phyloP scores from a whole-genome alignment of 1,284 basidiomycete species.

The Apiotrichum veenhuisii region DNA sequence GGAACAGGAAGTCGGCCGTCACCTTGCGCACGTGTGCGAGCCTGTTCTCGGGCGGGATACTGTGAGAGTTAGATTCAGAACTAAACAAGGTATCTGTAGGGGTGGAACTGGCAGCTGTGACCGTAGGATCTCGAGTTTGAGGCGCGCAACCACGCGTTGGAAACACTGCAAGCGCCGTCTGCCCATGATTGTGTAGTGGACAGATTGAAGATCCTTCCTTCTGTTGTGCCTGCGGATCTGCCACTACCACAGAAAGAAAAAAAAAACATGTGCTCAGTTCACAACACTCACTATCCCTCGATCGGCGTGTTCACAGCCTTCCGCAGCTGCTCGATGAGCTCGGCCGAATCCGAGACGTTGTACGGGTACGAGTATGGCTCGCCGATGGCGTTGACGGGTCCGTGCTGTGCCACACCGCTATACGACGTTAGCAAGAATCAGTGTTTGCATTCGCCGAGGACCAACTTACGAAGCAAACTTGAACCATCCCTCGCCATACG shows the following conservation, averaged over 20 bases:
- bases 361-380: conserved; percentile 45
- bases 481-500: background rate
- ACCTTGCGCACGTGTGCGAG: conserved; percentile 17
- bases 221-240: too few relatives aligned
- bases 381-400: conserved; percentile 36
- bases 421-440: background rate
- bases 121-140: background rate
- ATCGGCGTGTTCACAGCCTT: conserved; percentile 31
- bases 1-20: conserved; percentile 22
- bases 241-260: too few relatives aligned
- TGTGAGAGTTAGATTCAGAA: too few relatives aligned
- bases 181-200: too few relatives aligned
- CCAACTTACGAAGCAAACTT: background rate
- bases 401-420: conserved; percentile 42
- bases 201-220: too few relatives aligned
- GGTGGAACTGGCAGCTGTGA: too few relatives aligned
- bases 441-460: too few relatives aligned
- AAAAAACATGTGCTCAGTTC: too few relatives aligned
- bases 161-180: too few relatives aligned
- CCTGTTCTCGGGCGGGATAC: conserved; percentile 23
- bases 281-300: conserved; percentile 25
- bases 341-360: conserved; percentile 25
- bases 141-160: background rate
- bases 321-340: conserved; percentile 23
- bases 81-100: too few relatives aligned